phyloP scores from a whole-genome alignment of 2,329 filamentous ascomycete species.

The Ascochyta clinopodiicola region DNA sequence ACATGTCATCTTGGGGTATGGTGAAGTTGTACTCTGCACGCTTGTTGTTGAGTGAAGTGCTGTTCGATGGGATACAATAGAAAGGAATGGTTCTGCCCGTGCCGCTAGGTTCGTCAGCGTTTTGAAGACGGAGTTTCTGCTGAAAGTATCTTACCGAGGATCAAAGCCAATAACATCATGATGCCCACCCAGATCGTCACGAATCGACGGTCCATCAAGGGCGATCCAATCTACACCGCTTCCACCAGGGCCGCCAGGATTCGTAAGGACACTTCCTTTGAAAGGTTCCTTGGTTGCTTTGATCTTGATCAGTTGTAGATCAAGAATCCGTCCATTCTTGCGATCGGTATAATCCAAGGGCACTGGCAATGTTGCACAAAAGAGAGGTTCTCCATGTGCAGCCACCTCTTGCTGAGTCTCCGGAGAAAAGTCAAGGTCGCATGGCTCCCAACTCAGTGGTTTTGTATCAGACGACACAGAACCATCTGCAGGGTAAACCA shows the following conservation, averaged over 20 bases:
- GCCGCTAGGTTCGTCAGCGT: slow-evolving; percentile 14
- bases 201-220: slow-evolving; percentile 1
- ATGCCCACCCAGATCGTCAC: slow-evolving; percentile 11
- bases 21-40: slow-evolving; percentile 21
- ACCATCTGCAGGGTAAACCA: slow-evolving; percentile 10
- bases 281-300: slow-evolving; percentile 35
- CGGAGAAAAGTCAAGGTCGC: slow-evolving; percentile 18
- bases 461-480: too few relatives aligned
- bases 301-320: slow-evolving; percentile 36
- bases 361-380: slow-evolving; percentile 42
- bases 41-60: slow-evolving; percentile 5
- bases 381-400: slow-evolving; percentile 1
- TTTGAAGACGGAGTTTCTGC: neutral
- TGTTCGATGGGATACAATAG: slow-evolving; percentile 13
- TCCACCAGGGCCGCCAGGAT: slow-evolving; percentile 44
- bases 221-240: slow-evolving; percentile 16
- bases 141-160: slow-evolving; percentile 9
- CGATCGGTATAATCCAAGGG: slow-evolving; percentile 45
- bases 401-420: neutral
- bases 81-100: slow-evolving; percentile 24
- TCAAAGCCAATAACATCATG: slow-evolving; percentile 23
- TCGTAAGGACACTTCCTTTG: slow-evolving; percentile 44
- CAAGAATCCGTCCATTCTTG: slow-evolving; percentile 26
- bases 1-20: slow-evolving; percentile 12
- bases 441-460: slow-evolving; percentile 17